Conservation (phyloP, 179 eudicot species). For the Beta macrorhiza region DNA sequence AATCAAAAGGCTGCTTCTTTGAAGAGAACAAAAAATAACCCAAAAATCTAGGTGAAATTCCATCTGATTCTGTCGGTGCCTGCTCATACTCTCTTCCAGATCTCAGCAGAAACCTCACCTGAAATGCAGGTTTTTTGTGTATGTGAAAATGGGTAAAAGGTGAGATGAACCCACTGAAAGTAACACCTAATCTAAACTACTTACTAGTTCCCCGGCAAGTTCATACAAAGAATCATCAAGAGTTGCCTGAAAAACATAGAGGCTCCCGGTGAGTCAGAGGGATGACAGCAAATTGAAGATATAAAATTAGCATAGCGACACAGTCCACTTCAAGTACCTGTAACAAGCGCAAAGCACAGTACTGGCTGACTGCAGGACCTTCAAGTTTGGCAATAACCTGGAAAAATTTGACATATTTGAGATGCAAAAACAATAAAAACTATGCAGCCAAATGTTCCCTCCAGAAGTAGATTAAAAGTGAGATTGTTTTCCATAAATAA, state of each 20-base stretch:
- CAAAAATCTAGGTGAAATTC: constrained; percentile 76
- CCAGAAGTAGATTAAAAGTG: neutral
- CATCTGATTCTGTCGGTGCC: constrained; percentile 52
- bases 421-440: constrained; percentile 2
- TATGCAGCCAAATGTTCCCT: neutral
- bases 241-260: constrained; percentile 61
- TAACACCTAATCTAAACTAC: constrained; percentile 11
- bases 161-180: neutral
- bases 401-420: constrained; percentile 16
- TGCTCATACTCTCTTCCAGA: constrained; percentile 95
- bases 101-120: constrained; percentile 95
- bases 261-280: constrained; percentile 25
- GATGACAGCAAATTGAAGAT: constrained; percentile 10
- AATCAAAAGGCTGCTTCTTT: constrained; percentile 61
- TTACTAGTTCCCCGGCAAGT: constrained; percentile 98
- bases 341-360: constrained; percentile 91
- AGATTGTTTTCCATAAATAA: neutral
- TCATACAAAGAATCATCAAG: constrained; percentile 93
- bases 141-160: neutral
- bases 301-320: constrained; percentile 4
- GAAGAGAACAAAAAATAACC: constrained; percentile 78
- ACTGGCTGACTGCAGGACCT: constrained; percentile 94
- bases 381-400: constrained; percentile 99
- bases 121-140: constrained; percentile 10
- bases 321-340: constrained; percentile 53